Conservation (phyloP, 208 protist genomes). For the Acanthamoeba rhysodes region DNA sequence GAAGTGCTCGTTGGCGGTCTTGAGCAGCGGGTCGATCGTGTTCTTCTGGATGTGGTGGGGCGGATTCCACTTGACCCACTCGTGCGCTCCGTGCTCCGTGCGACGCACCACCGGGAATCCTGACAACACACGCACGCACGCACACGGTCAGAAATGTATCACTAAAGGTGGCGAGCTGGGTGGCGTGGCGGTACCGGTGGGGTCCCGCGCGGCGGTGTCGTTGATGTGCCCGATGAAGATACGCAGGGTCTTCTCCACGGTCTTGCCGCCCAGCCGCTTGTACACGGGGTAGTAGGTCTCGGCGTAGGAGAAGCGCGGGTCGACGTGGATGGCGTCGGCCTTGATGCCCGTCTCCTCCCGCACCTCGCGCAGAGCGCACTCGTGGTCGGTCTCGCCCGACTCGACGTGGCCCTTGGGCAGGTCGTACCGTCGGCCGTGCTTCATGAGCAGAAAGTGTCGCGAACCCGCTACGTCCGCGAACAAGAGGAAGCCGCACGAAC, state of each 20-base stretch:
- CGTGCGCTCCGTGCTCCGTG: slow-evolving; percentile 32
- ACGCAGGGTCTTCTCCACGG: slow-evolving; percentile 19
- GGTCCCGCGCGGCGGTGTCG: not conserved
- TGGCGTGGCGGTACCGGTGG: not conserved
- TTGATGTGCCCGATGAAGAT: slow-evolving; percentile 33
- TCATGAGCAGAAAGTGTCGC: slow-evolving; percentile 49
- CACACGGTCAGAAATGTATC: too few species aligned
- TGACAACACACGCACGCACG: not conserved
- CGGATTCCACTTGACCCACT: slow-evolving; percentile 57
- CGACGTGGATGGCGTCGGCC: not conserved
- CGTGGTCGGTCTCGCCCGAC: not conserved
- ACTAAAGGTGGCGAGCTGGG: not conserved
- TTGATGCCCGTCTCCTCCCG: slow-evolving; percentile 17
- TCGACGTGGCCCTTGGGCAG: slow-evolving; percentile 61
- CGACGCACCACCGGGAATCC: slow-evolving; percentile 17
- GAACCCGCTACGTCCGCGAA: slow-evolving; percentile 17
- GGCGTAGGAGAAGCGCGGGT: not conserved
- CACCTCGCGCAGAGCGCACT: slow-evolving; percentile 38
- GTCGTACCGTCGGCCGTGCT: slow-evolving; percentile 53
- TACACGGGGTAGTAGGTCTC: slow-evolving; percentile 50
- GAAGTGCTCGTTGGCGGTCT: slow-evolving; percentile 55
- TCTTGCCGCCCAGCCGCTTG: slow-evolving; percentile 47
- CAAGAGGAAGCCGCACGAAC: slow-evolving; percentile 36
- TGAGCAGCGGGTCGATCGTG: slow-evolving; percentile 65
- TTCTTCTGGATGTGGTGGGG: slow-evolving; percentile 53